Base-by-base conservation (phyloP, 1,139 yeast genomes). In the Pichia sp. region DNA sequence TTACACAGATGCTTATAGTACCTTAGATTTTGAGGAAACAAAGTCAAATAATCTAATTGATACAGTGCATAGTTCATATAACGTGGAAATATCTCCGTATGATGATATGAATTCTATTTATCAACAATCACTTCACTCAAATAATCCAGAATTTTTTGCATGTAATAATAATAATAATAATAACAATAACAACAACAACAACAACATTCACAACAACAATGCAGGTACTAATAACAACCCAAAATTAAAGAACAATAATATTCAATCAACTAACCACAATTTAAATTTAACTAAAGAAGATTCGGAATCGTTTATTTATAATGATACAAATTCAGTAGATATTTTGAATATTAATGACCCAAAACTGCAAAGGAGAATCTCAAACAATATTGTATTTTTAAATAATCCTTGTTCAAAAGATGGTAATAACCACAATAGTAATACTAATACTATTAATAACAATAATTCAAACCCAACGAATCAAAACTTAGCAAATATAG, bases 291-390 rank as follows among this genome's bases (percentile, higher is more conserved):
- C 38, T n/a, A 28, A 34, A 42, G 52, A 48, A 47, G 59, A 56
- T n/a, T 58, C 54, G 4, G 67, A 64, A 53, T 63, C 63, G 13
- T 64, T 63, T 48, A 61, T 63, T 5, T 64, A 63, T 38, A 56
- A 60, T 42, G 61, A 62, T 44, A 38, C 51, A 14, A 49, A 50
- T 36, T 58, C 61, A 6, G 22, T 51, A 13, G 57, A 52, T 47
- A 41, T 22, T 11, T 13, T 44, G 31, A 48, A 46, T 45, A 33
- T 47, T 25, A 52, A 38, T 45, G 55, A 49, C 14, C 48, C 46
- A 10, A 44, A 39, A 25, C 33, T 42, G 14, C 51, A 42, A 31
- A 28, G 51, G 33, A 47, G 49, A 47, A 5, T 47, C 6, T 46
- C 53, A 2, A 45, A 45, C 34, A 39, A n/a, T 25, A 33, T 28